These are phyloP conservation scores for Pythium grandisporangium DNA, from an alignment of 352 stramenopile genomes.

Conservation along the genomic window DNA sequence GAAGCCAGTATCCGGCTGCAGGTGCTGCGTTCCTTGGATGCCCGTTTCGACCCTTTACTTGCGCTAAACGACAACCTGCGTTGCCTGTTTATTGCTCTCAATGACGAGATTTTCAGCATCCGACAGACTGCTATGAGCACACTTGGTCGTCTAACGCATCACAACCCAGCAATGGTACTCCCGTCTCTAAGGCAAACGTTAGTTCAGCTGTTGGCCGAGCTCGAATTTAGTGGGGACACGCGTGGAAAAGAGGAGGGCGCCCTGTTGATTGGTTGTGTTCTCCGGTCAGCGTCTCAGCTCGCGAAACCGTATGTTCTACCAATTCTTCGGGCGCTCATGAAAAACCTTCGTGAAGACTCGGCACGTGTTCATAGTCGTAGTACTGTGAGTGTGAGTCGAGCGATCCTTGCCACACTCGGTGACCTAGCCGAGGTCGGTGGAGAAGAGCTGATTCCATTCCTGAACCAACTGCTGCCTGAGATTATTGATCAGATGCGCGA, in stretches of 20 bases:
- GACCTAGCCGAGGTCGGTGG: slow-evolving; percentile 72
- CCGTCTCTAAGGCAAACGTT: slow-evolving; percentile 79
- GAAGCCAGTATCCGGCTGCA: slow-evolving; percentile 77
- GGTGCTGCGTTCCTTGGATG: slow-evolving; percentile 72
- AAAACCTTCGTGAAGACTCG: slow-evolving; percentile 81
- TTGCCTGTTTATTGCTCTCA: slow-evolving; percentile 81
- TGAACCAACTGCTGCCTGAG: slow-evolving; percentile 78
- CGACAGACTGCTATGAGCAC: slow-evolving; percentile 86
- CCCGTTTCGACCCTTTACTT: slow-evolving; percentile 72
- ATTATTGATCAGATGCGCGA: slow-evolving; percentile 83
- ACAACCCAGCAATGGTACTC: slow-evolving; percentile 76
- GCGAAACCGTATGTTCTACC: slow-evolving; percentile 81
- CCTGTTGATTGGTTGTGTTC: slow-evolving; percentile 67
- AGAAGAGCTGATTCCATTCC: slow-evolving; percentile 71
- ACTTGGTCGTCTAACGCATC: slow-evolving; percentile 72
- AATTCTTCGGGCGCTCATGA: slow-evolving; percentile 80
- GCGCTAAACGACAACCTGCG: slow-evolving; percentile 78
- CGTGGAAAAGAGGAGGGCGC: slow-evolving; percentile 78
- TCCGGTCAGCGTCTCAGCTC: slow-evolving; percentile 67
- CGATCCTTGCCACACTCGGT: slow-evolving; percentile 74
- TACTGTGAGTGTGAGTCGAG: slow-evolving; percentile 75
- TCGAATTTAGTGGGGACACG: slow-evolving; percentile 79
- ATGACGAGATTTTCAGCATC: slow-evolving; percentile 84
- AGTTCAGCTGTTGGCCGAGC: slow-evolving; percentile 77
- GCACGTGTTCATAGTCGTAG: slow-evolving; percentile 62